Conservation (phyloP, 2,329 filamentous ascomycete genomes). For the Pseudopithomyces chartarum region DNA sequence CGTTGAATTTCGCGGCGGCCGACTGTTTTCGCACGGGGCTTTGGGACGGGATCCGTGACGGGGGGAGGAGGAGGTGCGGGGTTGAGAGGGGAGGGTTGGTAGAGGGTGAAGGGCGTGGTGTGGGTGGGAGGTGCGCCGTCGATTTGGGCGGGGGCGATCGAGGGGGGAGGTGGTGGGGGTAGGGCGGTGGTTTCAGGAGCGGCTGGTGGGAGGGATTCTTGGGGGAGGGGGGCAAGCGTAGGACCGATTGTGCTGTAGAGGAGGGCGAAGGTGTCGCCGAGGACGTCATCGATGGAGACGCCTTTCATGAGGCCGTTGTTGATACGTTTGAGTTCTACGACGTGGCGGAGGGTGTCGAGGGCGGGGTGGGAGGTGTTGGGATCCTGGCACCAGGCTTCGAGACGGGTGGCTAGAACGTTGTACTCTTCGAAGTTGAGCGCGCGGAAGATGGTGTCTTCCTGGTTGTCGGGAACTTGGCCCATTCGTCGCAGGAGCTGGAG, state of each 20-base stretch:
- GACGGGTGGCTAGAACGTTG: constrained; percentile 59
- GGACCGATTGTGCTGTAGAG: constrained; percentile 72
- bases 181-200: constrained; percentile 13
- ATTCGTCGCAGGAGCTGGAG: constrained; percentile 63
- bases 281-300: constrained; percentile 86
- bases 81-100: constrained; percentile 31
- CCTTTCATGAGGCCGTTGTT: constrained; percentile 89
- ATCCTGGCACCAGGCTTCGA: constrained; percentile 64
- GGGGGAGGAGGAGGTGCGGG: constrained; percentile 22
- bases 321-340: constrained; percentile 73
- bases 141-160: constrained; percentile 39
- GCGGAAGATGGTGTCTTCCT: constrained; percentile 70
- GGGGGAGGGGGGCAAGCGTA: constrained; percentile 56
- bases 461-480: constrained; percentile 62
- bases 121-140: constrained; percentile 27
- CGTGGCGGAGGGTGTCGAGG: constrained; percentile 68
- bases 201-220: constrained; percentile 43
- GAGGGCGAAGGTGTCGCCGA: constrained; percentile 84
- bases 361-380: constrained; percentile 54
- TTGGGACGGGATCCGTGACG: constrained; percentile 24
- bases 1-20: constrained; percentile 64
- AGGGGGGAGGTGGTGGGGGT: constrained; percentile 31
- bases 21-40: constrained; percentile 60
- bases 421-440: constrained; percentile 70
- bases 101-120: constrained; percentile 30